A percentile compares a stretch with the other conserved stretches of the same genome.
Evolutionary conservation across 1,139 yeast genomes (phyloP).

Genomic region (Pichia sorboxylosa): DNA sequence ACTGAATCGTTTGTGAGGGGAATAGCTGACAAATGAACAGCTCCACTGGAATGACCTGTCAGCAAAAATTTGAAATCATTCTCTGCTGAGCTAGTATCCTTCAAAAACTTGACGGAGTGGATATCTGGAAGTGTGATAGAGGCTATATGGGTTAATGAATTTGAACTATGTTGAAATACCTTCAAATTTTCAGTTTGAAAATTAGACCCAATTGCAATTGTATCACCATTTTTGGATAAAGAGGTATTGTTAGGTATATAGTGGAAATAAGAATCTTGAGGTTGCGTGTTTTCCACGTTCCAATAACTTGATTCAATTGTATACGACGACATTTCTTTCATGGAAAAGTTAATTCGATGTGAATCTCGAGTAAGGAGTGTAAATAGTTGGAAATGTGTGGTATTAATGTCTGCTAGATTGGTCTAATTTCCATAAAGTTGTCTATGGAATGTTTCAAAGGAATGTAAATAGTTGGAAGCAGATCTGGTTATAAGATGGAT

Average conservation of each 20-base stretch:
- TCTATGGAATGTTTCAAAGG: neutral
- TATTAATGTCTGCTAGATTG: neutral
- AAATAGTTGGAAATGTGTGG: neutral
- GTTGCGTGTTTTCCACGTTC: conserved; percentile 30
- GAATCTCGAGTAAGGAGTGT: too few relatives aligned
- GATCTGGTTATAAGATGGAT: too few relatives aligned
- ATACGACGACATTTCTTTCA: conserved; percentile 1
- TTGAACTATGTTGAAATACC: conserved; percentile 36
- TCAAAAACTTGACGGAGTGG: conserved; percentile 30
- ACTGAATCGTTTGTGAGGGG: conserved; percentile 29
- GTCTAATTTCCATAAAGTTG: neutral
- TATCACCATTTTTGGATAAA: conserved; percentile 34
- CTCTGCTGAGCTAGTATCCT: conserved; percentile 3
- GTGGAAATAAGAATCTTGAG: conserved; percentile 6
- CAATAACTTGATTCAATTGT: conserved; percentile 54
- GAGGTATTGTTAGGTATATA: conserved; percentile 34
- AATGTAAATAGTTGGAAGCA: neutral
- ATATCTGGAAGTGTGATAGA: conserved; percentile 64
- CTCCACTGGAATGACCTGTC: conserved; percentile 63
- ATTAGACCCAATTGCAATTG: conserved; percentile 52
- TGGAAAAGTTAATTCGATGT: too few relatives aligned
- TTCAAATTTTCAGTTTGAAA: conserved; percentile 48
- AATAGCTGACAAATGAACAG: conserved; percentile 55
- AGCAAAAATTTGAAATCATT: conserved; percentile 30
- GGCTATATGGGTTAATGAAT: conserved; percentile 54